Evolutionary conservation across 805 yeast genomes (phyloP).

Genomic region (Huiozyma sinensis): DNA sequence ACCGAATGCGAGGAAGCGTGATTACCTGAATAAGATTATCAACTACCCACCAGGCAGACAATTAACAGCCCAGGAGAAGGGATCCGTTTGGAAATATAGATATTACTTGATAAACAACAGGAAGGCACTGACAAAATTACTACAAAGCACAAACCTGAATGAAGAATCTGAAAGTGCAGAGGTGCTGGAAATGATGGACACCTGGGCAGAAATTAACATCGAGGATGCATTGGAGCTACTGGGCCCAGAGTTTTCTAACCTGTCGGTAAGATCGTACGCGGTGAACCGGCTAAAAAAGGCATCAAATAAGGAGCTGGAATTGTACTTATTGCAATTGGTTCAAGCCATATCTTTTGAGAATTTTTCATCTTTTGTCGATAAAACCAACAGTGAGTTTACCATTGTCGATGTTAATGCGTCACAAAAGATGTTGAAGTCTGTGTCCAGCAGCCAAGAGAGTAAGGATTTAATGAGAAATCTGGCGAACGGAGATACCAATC

Average conservation of each 20-base stretch:
- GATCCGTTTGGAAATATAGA: conserved; percentile 82
- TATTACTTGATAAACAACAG: conserved; percentile 65
- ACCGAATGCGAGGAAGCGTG: conserved; percentile 77
- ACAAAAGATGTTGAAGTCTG: conserved; percentile 6
- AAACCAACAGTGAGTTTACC: conserved; percentile 29
- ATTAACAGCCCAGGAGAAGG: conserved; percentile 72
- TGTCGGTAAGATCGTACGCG: conserved; percentile 74
- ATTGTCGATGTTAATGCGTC: conserved; percentile 29
- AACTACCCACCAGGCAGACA: conserved; percentile 76
- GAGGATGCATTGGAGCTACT: conserved; percentile 81
- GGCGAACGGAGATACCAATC: not conserved
- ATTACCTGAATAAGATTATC: conserved; percentile 57
- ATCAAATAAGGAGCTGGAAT: conserved; percentile 64
- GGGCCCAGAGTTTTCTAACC: conserved; percentile 65
- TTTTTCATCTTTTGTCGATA: conserved; percentile 19
- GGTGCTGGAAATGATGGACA: conserved; percentile 59
- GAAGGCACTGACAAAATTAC: conserved; percentile 64
- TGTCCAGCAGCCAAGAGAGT: conserved; percentile 5
- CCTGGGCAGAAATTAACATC: conserved; percentile 66
- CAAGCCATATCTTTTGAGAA: conserved; percentile 81
- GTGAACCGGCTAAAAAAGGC: conserved; percentile 74
- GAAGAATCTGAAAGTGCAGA: conserved; percentile 73
- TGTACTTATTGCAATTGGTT: conserved; percentile 79
- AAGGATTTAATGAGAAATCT: not conserved
- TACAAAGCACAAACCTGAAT: conserved; percentile 82